Base-by-base conservation (phyloP, 768 basidiomycete genomes). In the Leccinum subgranulosum region DNA sequence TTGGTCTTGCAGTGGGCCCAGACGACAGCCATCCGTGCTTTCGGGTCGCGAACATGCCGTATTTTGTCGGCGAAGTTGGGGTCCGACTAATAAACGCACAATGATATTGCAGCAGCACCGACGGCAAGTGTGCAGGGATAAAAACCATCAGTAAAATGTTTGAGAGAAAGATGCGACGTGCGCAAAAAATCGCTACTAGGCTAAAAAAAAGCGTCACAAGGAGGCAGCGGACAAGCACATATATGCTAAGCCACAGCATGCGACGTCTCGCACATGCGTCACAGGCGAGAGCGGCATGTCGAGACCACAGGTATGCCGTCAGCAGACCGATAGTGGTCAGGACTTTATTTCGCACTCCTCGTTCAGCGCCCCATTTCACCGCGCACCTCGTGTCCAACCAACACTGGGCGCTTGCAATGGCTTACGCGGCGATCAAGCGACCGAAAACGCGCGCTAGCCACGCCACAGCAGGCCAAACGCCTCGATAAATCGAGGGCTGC, bases 301-400 rank as follows among this genome's bases (percentile, higher is more conserved):
- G 50, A 46, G 49, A 54, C 60, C 63, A 61, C 39, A 11, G 39
- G 41, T 11, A 56, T 61, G 72, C 71, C 71, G 61, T 63, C 17
- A 68, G 72, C 71, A 66, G 43, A 58, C 59, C 49, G 10, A 27
- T 19, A 19, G 10, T 55, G 62, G 53, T 51, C 59, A 57, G 51
- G 66, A 70, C 68, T 68, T 76, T 46, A 47, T 83, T 85, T 84
- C 84, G 84, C 90, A 88, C 89, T 90, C 84, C 89, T 92, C 91
- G 90, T 90, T 92, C 91, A 85, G 90, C 90, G 89, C 90, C 89
- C 91, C 92, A 87, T 93, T 93, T 93, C 91, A 93, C 91, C 91
- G 76, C 89, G 80, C 85, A 81, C 87, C 83, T 79, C 86, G 87
- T 85, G 87, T 84, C 89, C 89, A 88, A 85, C 90, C 85, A 80